These are phyloP conservation scores for Piper betle DNA, from an alignment of 164 flowering plant species.

Conservation along the genomic window DNA sequence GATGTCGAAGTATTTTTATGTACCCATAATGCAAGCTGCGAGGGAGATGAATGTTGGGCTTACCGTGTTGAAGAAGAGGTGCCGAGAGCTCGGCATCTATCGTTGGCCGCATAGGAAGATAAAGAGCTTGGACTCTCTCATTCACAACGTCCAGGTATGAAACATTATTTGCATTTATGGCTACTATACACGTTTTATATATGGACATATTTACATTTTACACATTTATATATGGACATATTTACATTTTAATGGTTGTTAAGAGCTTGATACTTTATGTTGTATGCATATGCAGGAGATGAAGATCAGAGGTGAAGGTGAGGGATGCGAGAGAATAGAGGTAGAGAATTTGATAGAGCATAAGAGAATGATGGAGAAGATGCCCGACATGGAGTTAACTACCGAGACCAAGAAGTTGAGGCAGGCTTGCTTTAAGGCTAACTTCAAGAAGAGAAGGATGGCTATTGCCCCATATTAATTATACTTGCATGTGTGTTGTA, in stretches of 20 bases:
- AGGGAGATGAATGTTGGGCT: constrained; percentile 41
- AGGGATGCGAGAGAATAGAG: too few relatives aligned
- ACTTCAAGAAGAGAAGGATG: too few relatives aligned
- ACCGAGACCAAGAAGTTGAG: too few relatives aligned
- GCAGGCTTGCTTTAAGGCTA: too few relatives aligned
- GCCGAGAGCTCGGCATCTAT: constrained; percentile 42
- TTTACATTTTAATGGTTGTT: neutral
- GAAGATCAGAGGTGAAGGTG: too few relatives aligned
- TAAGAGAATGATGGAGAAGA: too few relatives aligned
- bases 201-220: neutral
- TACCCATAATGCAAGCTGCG: constrained; percentile 47
- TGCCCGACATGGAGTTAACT: too few relatives aligned
- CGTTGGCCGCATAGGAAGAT: constrained; percentile 63
- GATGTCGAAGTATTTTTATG: constrained; percentile 37
- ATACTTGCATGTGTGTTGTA: too few relatives aligned
- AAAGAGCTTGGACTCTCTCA: constrained; percentile 47
- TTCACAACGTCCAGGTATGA: constrained; percentile 42
- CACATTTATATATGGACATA: neutral
- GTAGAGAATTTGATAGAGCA: too few relatives aligned
- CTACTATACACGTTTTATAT: neutral
- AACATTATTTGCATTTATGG: neutral
- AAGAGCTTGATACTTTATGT: too few relatives aligned
- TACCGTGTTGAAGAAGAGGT: constrained; percentile 50
- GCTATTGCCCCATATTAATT: too few relatives aligned
- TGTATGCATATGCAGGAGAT: too few relatives aligned